A percentile compares a stretch with the other conserved stretches of the same genome.
phyloP scores from a whole-genome alignment of 805 yeast genomes.

The Clavispora phyllophila region DNA sequence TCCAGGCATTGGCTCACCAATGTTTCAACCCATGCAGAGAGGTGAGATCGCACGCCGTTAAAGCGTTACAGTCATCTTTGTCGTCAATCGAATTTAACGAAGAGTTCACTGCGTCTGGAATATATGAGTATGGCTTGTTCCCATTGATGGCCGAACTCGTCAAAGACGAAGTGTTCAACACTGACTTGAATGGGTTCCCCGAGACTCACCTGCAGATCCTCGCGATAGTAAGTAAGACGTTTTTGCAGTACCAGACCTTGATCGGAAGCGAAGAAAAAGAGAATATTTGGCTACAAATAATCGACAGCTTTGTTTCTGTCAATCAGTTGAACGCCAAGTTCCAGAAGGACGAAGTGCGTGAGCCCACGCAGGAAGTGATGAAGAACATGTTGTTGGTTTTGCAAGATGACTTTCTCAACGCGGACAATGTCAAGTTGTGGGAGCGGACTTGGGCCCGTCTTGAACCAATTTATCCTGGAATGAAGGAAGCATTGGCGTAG shows the following conservation, averaged over 20 bases:
- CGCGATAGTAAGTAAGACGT: slow-evolving; percentile 57
- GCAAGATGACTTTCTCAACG: slow-evolving; percentile 21
- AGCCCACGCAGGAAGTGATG: slow-evolving; percentile 32
- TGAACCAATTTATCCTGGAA: slow-evolving; percentile 23
- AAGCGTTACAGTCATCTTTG: slow-evolving; percentile 49
- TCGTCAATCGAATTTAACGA: slow-evolving; percentile 35
- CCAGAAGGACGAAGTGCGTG: slow-evolving; percentile 17
- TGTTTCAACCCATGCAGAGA: slow-evolving; percentile 85
- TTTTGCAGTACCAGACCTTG: slow-evolving; percentile 29
- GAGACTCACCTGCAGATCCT: slow-evolving; percentile 66
- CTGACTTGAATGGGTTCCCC: slow-evolving; percentile 60
- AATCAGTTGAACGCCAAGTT: slow-evolving; percentile 17
- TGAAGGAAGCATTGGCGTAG: slow-evolving; percentile 10
- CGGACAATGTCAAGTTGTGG: slow-evolving; percentile 25
- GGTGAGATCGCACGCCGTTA: slow-evolving; percentile 61
- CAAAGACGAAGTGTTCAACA: slow-evolving; percentile 52
- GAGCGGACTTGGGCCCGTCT: slow-evolving; percentile 28
- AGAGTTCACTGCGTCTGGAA: slow-evolving; percentile 43
- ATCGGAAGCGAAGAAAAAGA: slow-evolving; percentile 19
- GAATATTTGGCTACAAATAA: slow-evolving; percentile 30
- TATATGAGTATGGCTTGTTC: slow-evolving; percentile 70
- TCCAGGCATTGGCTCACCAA: slow-evolving; percentile 84
- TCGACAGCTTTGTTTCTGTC: slow-evolving; percentile 28
- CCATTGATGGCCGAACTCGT: slow-evolving; percentile 66
- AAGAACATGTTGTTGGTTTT: slow-evolving; percentile 40